Evolutionary conservation across 2,329 filamentous ascomycete species (phyloP), one percentile per base, ranked within the genome.

Genomic region (Aspergillus flavus): DNA sequence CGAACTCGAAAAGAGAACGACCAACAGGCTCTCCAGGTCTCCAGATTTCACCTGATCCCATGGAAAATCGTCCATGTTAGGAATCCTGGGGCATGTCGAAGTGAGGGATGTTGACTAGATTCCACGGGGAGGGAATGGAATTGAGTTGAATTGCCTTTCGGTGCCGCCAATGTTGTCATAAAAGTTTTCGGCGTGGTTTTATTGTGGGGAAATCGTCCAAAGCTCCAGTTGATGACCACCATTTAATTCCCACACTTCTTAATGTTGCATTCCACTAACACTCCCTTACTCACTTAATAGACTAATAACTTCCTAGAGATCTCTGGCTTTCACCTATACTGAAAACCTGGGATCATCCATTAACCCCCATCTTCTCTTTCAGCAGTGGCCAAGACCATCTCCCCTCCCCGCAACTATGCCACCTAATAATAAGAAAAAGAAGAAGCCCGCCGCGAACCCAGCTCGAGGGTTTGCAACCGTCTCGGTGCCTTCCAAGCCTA

Each of bases 401-500:
- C 23, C 30, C 32, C 26, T 41, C 19, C 50, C 34, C 23, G 34
- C 52, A 55, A 55, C 41, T 56, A 94, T 94, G 91, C 90, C 91
- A 45, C 75, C 80, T 16, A 82, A 83, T 66, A 91, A 92, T 66
- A 91, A 92, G 79, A 97, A 96, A 82, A 97, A 97, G 82, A 96
- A 93, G 84, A 98, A 97, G 86, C 85, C 91, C 61, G 87, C 87
- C 30, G 87, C 90, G 36, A 98, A 97, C 78, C 92, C 94, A 64
- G 93, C 93, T 45, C 86, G 95, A 77, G 95, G 94, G 21, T 96
- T 97, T 80, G 93, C 94, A 68, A 99, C 95, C 6, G 96, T 92
- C 14, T 98, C 94, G 1, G 86, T 96, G 64, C 92, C 93, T 50
- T 96, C 93, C 28, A 96, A 94, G 75, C 83, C 86, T 53, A 93